Conservation (phyloP, 2,329 filamentous ascomycete genomes). For the Fusarium zealandicum region DNA sequence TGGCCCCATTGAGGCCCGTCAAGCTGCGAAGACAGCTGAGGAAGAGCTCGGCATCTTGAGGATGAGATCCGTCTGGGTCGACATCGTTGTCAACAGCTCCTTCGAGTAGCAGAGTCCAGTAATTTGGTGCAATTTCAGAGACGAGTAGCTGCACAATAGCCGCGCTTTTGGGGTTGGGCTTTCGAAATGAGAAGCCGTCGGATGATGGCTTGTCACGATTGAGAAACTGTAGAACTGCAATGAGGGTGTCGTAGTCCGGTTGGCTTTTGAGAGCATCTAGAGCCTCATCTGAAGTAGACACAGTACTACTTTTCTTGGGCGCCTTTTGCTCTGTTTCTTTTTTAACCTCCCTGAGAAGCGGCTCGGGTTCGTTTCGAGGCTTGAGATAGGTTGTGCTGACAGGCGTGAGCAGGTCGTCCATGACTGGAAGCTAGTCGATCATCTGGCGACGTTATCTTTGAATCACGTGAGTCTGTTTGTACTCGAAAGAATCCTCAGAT, state of each 20-base stretch:
- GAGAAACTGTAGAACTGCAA: constrained; percentile 61
- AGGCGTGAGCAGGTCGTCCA: constrained; percentile 64
- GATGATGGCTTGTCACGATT: constrained; percentile 34
- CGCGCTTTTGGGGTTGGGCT: constrained; percentile 71
- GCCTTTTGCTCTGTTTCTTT: constrained; percentile 18
- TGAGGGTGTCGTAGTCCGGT: constrained; percentile 66
- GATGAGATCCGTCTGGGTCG: constrained; percentile 14
- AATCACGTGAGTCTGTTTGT: background rate
- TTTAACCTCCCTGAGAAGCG: constrained; percentile 50
- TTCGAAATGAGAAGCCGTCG: constrained; percentile 38
- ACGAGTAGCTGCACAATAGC: constrained; percentile 80
- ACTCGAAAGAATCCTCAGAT: too few relatives aligned
- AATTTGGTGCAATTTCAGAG: constrained; percentile 78
- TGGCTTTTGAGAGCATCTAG: constrained; percentile 68
- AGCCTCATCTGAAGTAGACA: constrained; percentile 56
- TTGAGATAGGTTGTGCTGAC: constrained; percentile 61
- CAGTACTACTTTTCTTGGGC: constrained; percentile 5
- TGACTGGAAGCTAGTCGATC: constrained; percentile 39
- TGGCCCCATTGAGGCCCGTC: constrained; percentile 77
- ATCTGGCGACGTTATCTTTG: background rate
- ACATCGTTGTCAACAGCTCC: constrained; percentile 40
- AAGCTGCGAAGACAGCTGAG: constrained; percentile 74
- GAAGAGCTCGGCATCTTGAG: constrained; percentile 58
- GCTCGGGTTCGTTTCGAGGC: constrained; percentile 45
- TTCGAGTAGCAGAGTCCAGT: constrained; percentile 73